Base-by-base conservation (phyloP, 129 eudicot species). In the Helichrysum umbraculigerum region DNA sequence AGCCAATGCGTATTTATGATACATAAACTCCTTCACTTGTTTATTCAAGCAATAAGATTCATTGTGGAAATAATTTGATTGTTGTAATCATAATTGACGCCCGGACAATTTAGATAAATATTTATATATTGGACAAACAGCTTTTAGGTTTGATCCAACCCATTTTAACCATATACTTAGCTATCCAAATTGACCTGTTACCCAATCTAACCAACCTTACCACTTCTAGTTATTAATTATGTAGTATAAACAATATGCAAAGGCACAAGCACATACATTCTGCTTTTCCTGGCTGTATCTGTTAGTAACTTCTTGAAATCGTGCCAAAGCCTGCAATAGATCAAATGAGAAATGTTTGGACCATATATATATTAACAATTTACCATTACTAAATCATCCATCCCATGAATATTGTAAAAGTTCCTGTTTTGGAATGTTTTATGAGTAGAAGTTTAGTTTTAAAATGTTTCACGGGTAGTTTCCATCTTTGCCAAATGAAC, bases 231-330 rank as follows among this genome's bases (percentile, higher is more conserved):
- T 34, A 74, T 42, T 63, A 75, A 62, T 4, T 12, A 4, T 8
- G 60, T 17, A 41, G 28, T 25, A 42, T 9, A 74, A 42, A 22
- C 22, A 47, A 41, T 41, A 73, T 39, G n/a, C 15, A 59, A 39
- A 50, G 41, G 39, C 21, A 54, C 16, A 57, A 34, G 14, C 66
- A 80, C 97, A 65, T 91, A 94, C 99, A 56, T 94, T 72, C 78
- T 89, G 96, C 81, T 95, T 95, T 86, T 95, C 99, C 82, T 87
- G 94, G 84, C 70, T 95, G 84, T 95, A 95, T 88, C 96, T 81
- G 76, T 87, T 89, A 68, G 96, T 91, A 68, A 86, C 99, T 88
- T 91, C 99, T 83, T 91, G 97, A 75, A 86, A 95, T 70, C 95
- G 92, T 19, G 96, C 92, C 82, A 95, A 82, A 74, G 97, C 97